A percentile compares a stretch with the other conserved stretches of the same genome.
phyloP scores from a whole-genome alignment of 495 filamentous ascomycete genomes.

The Wilcoxina mikolae region DNA sequence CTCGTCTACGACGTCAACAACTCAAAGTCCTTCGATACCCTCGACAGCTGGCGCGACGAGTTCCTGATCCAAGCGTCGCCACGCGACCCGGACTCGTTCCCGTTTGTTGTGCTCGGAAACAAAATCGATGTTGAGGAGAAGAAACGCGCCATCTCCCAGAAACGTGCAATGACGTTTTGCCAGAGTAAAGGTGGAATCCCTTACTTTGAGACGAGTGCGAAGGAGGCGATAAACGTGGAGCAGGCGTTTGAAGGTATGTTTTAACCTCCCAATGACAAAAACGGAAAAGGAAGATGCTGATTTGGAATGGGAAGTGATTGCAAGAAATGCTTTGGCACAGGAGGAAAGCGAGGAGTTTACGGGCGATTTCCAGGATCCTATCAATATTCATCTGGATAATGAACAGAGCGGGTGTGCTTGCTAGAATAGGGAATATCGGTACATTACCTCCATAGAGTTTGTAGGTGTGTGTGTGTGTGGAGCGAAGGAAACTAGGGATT shows the following conservation, averaged over 20 bases:
- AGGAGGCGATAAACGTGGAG: slow-evolving; percentile 94
- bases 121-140: slow-evolving; percentile 97
- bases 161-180: slow-evolving; percentile 91
- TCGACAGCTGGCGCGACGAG: slow-evolving; percentile 96
- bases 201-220: slow-evolving; percentile 97
- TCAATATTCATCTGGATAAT: slow-evolving; percentile 88
- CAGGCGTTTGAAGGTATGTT: slow-evolving; percentile 82
- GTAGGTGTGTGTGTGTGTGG: too few relatives aligned
- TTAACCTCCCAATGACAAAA: neutral
- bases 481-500: too few relatives aligned
- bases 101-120: slow-evolving; percentile 89
- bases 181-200: slow-evolving; percentile 92
- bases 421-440: slow-evolving; percentile 34
- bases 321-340: slow-evolving; percentile 82
- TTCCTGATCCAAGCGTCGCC: slow-evolving; percentile 96
- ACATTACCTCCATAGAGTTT: too few relatives aligned
- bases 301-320: slow-evolving; percentile 52
- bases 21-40: slow-evolving; percentile 92
- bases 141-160: slow-evolving; percentile 80
- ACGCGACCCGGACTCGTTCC: slow-evolving; percentile 90
- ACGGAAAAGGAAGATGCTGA: neutral
- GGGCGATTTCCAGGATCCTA: slow-evolving; percentile 89
- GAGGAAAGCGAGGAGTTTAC: slow-evolving; percentile 88
- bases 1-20: slow-evolving; percentile 98
- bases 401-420: slow-evolving; percentile 86